Base-by-base conservation (phyloP, 768 basidiomycete species). In the Tulasnella sp. region DNA sequence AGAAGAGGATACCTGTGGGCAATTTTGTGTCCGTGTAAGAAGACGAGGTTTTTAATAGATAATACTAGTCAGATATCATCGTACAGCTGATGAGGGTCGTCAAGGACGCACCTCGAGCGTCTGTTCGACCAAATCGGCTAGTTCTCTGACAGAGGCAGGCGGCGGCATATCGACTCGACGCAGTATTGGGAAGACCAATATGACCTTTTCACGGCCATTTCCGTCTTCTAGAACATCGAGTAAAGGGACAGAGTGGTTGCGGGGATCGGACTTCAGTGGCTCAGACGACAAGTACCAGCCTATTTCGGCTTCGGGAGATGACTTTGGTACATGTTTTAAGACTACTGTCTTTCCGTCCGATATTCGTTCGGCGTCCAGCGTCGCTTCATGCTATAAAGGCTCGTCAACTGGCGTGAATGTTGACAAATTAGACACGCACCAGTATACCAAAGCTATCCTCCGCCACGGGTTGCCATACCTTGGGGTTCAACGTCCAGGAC, bases 1-100 rank as follows among this genome's bases (percentile, higher is more conserved):
- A 8, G 27, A 49, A 17, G n/a, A 12, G 12, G 49, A 23, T 32
- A 59, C 58, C 49, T 6, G 21, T 59, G 58, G 14, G 58, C 58
- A 11, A 52, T 43, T 25, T 42, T 19, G 31, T 59, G 49, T 32
- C 52, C 58, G 27, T 59, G 58, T 17, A 59, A 37, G 32, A 59
- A 59, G 12, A 25, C 34, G 5, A 34, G 15, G 11, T 2, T n/a
- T 15, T 19, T n/a, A 25, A 40, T 21, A 9, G 4, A 39, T 35
- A 40, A 4, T 23, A 6, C 19, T 8, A 17, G 29, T 27, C 15
- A 7, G 15, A 6, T 4, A 37, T 37, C 14, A 31, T 15, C 2
- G 36, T 15, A 2, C 35, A 19, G 6, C 21, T 25, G 35, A 53
- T 21, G 8, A 9, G 43, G 8, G 19, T 4, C 19, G 9, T 8